Base-by-base conservation (phyloP, 2,329 filamentous ascomycete genomes). In the Talaromyces sp. region DNA sequence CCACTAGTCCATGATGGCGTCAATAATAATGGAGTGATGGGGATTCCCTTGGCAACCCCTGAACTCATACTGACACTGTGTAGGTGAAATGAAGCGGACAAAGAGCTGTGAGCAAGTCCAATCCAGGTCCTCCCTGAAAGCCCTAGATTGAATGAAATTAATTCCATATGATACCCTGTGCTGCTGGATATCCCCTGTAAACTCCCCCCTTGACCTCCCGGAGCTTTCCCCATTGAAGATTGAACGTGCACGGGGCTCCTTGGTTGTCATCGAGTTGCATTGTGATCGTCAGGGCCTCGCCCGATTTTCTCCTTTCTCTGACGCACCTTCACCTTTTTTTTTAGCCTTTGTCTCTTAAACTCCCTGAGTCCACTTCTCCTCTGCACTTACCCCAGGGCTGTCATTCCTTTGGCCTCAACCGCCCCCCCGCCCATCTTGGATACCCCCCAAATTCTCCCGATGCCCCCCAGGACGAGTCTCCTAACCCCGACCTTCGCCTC, bases 251-350 rank as follows among this genome's bases (percentile, higher is more conserved):
- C 56, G 56, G 58, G 55, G 39, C 56, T n/a, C 14, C 29, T 49
- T 4, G 24, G 17, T 47, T 37, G 33, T 47, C 20, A 49, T 41
- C 35, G 39, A 27, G 36, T 56, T 51, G 51, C 61, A 63, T 63
- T 62, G 58, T 47, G 62, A 64, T 64, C 62, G 62, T 62, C 62
- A 60, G 60, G 55, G 55, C 56, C 54, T 59, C 56, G 54, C 53
- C 60, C 58, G 57, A 47, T 52, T 62, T 58, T 50, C 58, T 62
- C 58, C 49, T 49, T 54, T 52, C 52, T 33, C 19, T 33, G 24
- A 22, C n/a, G 27, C 22, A 42, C 39, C 29, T 33, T 30, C 29
- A 42, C 30, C n/a, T 22, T 49, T 46, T 47, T 49, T 52, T 54
- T 33, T 22, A 39, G 17, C 32, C 10, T 47, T 16, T 41, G 44